Conservation (phyloP, 495 filamentous ascomycete species). For the Daldinia childiae region DNA sequence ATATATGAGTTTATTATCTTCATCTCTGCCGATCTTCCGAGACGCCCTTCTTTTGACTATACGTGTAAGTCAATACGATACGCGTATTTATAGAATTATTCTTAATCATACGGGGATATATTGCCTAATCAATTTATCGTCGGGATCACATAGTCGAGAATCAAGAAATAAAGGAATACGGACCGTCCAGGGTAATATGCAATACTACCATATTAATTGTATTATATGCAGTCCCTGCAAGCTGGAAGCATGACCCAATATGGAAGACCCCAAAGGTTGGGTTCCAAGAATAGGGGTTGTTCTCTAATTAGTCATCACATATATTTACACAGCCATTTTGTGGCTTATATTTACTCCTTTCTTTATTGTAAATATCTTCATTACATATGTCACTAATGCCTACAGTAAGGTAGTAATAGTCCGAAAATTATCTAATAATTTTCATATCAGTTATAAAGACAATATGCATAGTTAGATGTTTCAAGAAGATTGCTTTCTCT, state of each 20-base stretch:
- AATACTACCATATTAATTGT: not conserved
- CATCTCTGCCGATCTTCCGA: constrained; percentile 17
- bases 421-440: too few species aligned
- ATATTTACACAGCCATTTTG: not conserved
- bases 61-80: not conserved
- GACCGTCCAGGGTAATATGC: not conserved
- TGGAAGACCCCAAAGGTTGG: not conserved
- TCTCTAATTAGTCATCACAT: constrained; percentile 1
- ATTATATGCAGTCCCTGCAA: constrained; percentile 9
- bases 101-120: constrained; percentile 6
- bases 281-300: constrained; percentile 15
- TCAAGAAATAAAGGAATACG: not conserved
- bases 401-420: too few species aligned
- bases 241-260: constrained; percentile 9
- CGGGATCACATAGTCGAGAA: not conserved
- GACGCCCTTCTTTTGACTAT: not conserved
- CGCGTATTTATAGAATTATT: constrained; percentile 23
- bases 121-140: not conserved
- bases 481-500: too few species aligned
- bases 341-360: not conserved
- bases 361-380: not conserved
- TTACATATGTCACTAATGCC: too few species aligned
- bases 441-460: too few species aligned
- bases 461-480: too few species aligned
- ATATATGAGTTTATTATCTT: not conserved